Evolutionary conservation across 805 yeast genomes (phyloP).

Genomic region (Tanozyma kutaoensis): DNA sequence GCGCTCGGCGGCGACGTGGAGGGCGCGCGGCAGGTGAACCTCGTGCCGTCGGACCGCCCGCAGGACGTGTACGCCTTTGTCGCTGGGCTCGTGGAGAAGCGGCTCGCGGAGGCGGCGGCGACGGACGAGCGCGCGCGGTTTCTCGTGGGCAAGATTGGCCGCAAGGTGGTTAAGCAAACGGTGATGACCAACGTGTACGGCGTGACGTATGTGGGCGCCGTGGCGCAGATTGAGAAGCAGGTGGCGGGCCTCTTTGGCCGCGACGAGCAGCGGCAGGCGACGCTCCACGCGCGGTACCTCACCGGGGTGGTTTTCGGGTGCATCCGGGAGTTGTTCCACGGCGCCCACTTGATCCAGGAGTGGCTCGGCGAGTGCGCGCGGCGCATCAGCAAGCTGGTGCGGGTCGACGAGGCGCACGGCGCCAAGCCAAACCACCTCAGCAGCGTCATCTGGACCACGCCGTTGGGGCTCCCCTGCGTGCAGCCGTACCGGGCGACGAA

Average conservation of each 20-base stretch:
- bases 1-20: constrained; percentile 77
- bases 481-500: constrained; percentile 81
- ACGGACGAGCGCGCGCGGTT: constrained; percentile 43
- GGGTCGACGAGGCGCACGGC: constrained; percentile 40
- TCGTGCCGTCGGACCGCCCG: constrained; percentile 58
- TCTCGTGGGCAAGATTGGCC: constrained; percentile 49
- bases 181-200: constrained; percentile 98
- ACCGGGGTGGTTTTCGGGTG: constrained; percentile 72
- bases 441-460: constrained; percentile 96
- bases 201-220: constrained; percentile 89
- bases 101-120: constrained; percentile 38
- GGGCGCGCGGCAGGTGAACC: constrained; percentile 72
- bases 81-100: constrained; percentile 44
- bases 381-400: constrained; percentile 63
- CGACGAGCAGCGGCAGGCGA: constrained; percentile 18
- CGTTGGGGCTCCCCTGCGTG: constrained; percentile 88
- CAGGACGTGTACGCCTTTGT: constrained; percentile 69
- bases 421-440: constrained; percentile 51
- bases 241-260: constrained; percentile 45
- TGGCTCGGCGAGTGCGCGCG: constrained; percentile 88
- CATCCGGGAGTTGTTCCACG: constrained; percentile 71
- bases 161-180: constrained; percentile 91
- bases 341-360: constrained; percentile 92
- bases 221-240: constrained; percentile 75
- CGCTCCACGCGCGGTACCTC: constrained; percentile 37